Evolutionary conservation across 2,329 filamentous ascomycete species (phyloP), one percentile per base, ranked within the genome.

Genomic region (Arthrinium puccinioides): DNA sequence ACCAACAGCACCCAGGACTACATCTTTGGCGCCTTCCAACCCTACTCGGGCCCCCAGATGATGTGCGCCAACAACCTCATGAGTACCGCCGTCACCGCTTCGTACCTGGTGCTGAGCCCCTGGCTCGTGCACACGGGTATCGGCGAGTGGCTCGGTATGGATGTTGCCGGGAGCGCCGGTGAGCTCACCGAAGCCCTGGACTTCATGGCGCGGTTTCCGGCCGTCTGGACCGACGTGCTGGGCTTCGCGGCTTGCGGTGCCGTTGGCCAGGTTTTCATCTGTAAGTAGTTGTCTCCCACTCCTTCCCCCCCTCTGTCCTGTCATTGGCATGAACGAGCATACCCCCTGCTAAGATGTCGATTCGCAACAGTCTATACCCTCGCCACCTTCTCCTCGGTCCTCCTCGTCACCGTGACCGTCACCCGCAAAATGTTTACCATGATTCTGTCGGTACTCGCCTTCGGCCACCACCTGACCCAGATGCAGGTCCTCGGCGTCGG

Each of bases 401-500:
- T 97, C 36, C 78, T 98, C 34, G 90, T 97, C 29, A 97, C 92
- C 5, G 89, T 98, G 3, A 98, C 88, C 2, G 92, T 98, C 31
- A 98, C 92, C 31, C 76, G 92, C 55, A 98, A 98, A 69, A 98
- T 98, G 92, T 76, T 97, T 59, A 97, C 90, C 48, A 98, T 98
- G 92, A 87, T 97, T 42, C 72, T 97, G 36, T 95, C 87, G 37
- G 92, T 98, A 20, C 70, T 97, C 43, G 88, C 87, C 65, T 98
- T 97, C 59, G 92, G 92, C 20, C 92, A 98, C 61, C 77, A 75
- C 45, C 73, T 98, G 33, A 84, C 78, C 20, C 65, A 69, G n/a
- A 94, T 90, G 74, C 92, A 98, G 66, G 95, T 89, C 86, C 67
- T 94, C 6, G 92, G 92, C 45, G 89, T 98, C 21, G 82, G 76